Evolutionary conservation across 148 eudicot genomes (phyloP).

Genomic region (Rhododendron simsii): DNA sequence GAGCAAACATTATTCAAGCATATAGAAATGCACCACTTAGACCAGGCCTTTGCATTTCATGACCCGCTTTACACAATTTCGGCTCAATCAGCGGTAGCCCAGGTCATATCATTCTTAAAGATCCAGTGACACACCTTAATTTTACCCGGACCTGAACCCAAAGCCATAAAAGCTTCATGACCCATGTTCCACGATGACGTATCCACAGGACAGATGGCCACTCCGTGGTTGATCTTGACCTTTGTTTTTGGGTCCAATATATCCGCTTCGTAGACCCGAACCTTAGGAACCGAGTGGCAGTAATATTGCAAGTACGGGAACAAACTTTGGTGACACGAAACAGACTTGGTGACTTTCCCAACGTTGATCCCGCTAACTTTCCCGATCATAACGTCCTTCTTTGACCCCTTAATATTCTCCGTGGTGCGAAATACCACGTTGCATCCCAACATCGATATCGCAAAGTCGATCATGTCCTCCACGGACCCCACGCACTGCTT

Average conservation of each 20-base stretch:
- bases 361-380: conserved; percentile 40
- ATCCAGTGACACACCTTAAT: conserved; percentile 23
- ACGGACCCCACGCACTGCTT: conserved; percentile 43
- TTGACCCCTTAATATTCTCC: conserved; percentile 29
- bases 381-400: conserved; percentile 33
- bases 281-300: conserved; percentile 52
- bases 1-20: too few species aligned
- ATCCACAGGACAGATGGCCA: conserved; percentile 49
- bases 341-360: conserved; percentile 15
- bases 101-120: background rate
- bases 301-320: conserved; percentile 51
- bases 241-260: conserved; percentile 37
- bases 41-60: too few species aligned
- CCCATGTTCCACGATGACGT: conserved; percentile 48
- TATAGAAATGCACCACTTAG: too few species aligned
- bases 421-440: conserved; percentile 37
- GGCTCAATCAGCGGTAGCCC: background rate
- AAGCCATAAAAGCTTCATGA: conserved; percentile 46
- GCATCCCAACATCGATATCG: conserved; percentile 36
- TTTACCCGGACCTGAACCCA: conserved; percentile 50
- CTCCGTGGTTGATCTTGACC: conserved; percentile 41
- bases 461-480: conserved; percentile 55
- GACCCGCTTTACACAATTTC: too few species aligned
- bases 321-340: conserved; percentile 51
- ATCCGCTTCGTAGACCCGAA: conserved; percentile 51